A percentile compares a stretch with the other conserved stretches of the same genome.
These are phyloP conservation scores for Forsythia suspensa DNA, from an alignment of 257 asterid genomes.

Conservation along the genomic window DNA sequence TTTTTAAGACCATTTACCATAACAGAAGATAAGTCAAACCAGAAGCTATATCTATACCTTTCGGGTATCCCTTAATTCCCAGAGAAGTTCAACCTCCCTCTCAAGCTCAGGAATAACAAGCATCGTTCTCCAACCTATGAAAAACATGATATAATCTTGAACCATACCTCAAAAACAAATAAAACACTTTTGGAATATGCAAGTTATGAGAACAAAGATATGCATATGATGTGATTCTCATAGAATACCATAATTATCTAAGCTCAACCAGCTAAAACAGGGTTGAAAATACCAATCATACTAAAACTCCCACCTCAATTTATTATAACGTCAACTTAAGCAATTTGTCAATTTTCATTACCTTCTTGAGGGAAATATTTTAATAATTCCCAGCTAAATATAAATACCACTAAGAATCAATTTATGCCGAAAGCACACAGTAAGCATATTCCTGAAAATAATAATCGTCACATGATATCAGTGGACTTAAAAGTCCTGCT, in stretches of 20 bases:
- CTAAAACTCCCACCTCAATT: too few relatives aligned
- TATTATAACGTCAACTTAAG: background rate
- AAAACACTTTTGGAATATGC: conserved; percentile 11
- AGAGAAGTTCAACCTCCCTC: conserved; percentile 83
- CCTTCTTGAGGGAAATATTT: background rate
- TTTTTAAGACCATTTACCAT: background rate
- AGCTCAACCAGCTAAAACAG: too few relatives aligned
- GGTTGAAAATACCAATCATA: too few relatives aligned
- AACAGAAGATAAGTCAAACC: conserved; percentile 11
- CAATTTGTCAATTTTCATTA: background rate
- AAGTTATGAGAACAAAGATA: background rate
- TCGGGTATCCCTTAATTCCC: conserved; percentile 65
- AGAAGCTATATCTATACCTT: conserved; percentile 51
- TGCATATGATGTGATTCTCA: background rate
- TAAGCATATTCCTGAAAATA: background rate
- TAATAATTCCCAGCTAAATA: conserved; percentile 9
- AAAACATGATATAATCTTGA: conserved; percentile 22
- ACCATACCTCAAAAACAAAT: conserved; percentile 27
- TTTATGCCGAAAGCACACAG: background rate
- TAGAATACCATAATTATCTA: too few relatives aligned
- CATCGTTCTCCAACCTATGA: conserved; percentile 98
- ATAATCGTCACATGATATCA: conserved; percentile 2
- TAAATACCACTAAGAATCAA: background rate
- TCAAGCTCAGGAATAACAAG: conserved; percentile 99
- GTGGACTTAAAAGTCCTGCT: background rate